phyloP scores from a whole-genome alignment of 2,329 filamentous ascomycete species.

The Alternaria gansuensis region DNA sequence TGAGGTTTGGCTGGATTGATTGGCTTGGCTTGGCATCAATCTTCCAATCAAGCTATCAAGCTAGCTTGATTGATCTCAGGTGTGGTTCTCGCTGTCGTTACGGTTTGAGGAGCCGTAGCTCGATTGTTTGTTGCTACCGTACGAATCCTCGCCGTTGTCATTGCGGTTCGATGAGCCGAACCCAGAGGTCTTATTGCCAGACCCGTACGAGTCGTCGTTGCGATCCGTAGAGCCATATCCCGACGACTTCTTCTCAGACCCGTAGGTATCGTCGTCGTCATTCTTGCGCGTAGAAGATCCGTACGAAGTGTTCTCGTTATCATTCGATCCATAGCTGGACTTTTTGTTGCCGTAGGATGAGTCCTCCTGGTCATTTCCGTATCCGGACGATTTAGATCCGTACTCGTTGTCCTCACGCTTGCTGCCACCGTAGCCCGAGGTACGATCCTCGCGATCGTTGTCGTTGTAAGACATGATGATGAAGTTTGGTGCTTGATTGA shows the following conservation, averaged over 20 bases:
- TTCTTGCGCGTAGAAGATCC: constrained; percentile 6
- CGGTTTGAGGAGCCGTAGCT: constrained; percentile 13
- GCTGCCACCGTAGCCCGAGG: constrained; percentile 18
- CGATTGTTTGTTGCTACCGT: constrained; percentile 17
- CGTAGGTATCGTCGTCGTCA: constrained; percentile 18
- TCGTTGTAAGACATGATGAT: constrained; percentile 23
- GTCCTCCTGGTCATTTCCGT: constrained; percentile 20
- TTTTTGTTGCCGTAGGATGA: constrained; percentile 13
- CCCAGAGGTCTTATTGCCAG: constrained; percentile 21
- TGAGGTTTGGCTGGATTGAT: too few relatives aligned
- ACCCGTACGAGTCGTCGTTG: constrained; percentile 22
- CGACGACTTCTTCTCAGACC: constrained; percentile 10
- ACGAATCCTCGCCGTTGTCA: constrained; percentile 13
- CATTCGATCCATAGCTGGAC: constrained; percentile 18
- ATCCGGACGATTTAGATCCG: constrained; percentile 16
- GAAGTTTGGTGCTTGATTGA: not conserved
- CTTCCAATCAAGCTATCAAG: too few relatives aligned
- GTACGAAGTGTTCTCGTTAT: constrained; percentile 7
- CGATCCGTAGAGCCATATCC: constrained; percentile 15
- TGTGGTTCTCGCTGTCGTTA: too few relatives aligned
- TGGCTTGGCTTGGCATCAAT: too few relatives aligned
- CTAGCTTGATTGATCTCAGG: too few relatives aligned
- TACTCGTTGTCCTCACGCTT: constrained; percentile 17
- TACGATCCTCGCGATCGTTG: constrained; percentile 14
- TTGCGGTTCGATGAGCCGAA: constrained; percentile 12